phyloP scores from a whole-genome alignment of 2,329 filamentous ascomycete genomes.

The Talaromyces islandicus region DNA sequence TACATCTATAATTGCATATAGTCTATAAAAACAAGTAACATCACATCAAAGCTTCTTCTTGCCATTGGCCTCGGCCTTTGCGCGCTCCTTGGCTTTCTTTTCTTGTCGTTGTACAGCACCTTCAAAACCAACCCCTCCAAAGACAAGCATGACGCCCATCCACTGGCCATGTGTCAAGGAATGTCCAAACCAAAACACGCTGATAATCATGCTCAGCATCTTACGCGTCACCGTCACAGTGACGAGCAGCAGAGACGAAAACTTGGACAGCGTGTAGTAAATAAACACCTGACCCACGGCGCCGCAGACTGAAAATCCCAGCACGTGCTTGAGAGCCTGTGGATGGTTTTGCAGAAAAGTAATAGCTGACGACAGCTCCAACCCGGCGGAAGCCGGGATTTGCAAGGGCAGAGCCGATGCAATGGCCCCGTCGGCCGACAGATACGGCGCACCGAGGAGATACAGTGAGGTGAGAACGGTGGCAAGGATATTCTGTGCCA shows the following conservation, averaged over 20 bases:
- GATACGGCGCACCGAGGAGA: slow-evolving; percentile 69
- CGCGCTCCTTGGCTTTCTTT: slow-evolving; percentile 72
- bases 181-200: slow-evolving; percentile 91
- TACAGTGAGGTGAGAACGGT: slow-evolving; percentile 72
- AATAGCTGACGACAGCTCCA: slow-evolving; percentile 73
- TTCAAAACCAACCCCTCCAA: slow-evolving; percentile 91
- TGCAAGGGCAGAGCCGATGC: slow-evolving; percentile 63
- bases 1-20: neutral
- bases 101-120: slow-evolving; percentile 72
- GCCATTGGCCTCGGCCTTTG: slow-evolving; percentile 42
- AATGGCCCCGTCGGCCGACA: slow-evolving; percentile 57
- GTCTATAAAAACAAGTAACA: neutral
- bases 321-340: slow-evolving; percentile 74
- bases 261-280: slow-evolving; percentile 89
- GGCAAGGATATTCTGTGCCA: slow-evolving; percentile 85
- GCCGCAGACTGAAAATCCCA: slow-evolving; percentile 84
- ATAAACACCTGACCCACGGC: slow-evolving; percentile 96
- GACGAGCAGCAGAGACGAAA: slow-evolving; percentile 85
- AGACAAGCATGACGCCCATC: slow-evolving; percentile 86
- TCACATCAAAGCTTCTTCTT: slow-evolving; percentile 22
- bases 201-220: slow-evolving; percentile 98
- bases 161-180: slow-evolving; percentile 82
- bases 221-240: slow-evolving; percentile 97
- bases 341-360: slow-evolving; percentile 77
- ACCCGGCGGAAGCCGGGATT: slow-evolving; percentile 51